Percentiles rank a stretch among this genome's conserved stretches.
These are phyloP conservation scores for Globisporangium apiculatum DNA, from an alignment of 352 stramenopile species.

Conservation along the genomic window DNA sequence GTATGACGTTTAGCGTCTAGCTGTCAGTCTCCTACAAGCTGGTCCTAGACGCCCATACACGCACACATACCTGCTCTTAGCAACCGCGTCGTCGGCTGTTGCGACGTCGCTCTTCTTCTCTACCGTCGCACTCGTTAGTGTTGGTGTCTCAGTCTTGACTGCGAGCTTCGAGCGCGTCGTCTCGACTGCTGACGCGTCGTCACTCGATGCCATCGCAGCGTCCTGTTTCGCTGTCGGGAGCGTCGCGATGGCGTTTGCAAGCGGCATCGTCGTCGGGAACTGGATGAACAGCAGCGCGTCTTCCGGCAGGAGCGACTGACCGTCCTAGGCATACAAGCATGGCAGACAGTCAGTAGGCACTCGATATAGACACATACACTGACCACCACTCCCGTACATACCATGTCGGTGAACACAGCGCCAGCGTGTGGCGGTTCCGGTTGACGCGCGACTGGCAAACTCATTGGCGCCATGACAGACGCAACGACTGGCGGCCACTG, in stretches of 20 bases:
- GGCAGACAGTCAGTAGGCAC: neutral
- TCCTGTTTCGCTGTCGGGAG: constrained; percentile 13
- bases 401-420: constrained; percentile 56
- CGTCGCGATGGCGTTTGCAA: constrained; percentile 39
- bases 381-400: constrained; percentile 1
- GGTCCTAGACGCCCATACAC: too few species aligned
- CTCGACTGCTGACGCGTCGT: constrained; percentile 14
- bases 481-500: constrained; percentile 77
- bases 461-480: constrained; percentile 81
- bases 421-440: constrained; percentile 54
- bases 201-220: constrained; percentile 25
- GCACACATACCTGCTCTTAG: too few species aligned
- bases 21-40: neutral
- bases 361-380: neutral
- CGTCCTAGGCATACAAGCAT: constrained; percentile 13
- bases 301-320: constrained; percentile 45
- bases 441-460: constrained; percentile 54
- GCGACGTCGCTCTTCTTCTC: constrained; percentile 7
- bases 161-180: constrained; percentile 10
- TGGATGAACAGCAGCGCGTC: constrained; percentile 81
- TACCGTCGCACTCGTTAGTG: neutral
- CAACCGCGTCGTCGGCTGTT: constrained; percentile 2
- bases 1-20: neutral
- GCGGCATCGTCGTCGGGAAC: constrained; percentile 73
- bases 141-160: constrained; percentile 5